Evolutionary conservation across 2,329 filamentous ascomycete species (phyloP).

Genomic region (Alternaria viburni): DNA sequence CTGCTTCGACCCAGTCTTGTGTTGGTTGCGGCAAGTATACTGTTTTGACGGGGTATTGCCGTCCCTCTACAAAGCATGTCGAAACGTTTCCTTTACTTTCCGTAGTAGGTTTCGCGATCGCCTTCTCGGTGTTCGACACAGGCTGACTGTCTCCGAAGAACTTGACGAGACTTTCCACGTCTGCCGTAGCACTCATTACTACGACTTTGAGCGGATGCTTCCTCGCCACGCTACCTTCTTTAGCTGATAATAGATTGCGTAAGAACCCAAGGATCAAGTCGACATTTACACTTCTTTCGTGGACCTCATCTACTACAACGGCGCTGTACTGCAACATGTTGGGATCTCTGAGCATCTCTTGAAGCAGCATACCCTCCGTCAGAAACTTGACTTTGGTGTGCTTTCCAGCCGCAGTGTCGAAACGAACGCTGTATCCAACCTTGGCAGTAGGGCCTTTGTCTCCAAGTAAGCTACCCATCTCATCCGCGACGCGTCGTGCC

Average conservation of each 20-base stretch:
- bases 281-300: slow-evolving; percentile 93
- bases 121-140: slow-evolving; percentile 11
- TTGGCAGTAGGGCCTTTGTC: slow-evolving; percentile 63
- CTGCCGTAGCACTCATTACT: slow-evolving; percentile 96
- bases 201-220: slow-evolving; percentile 77
- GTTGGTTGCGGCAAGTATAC: slow-evolving; percentile 76
- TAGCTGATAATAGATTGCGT: slow-evolving; percentile 72
- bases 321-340: slow-evolving; percentile 84
- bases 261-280: slow-evolving; percentile 90
- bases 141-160: slow-evolving; percentile 68
- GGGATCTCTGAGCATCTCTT: slow-evolving; percentile 89
- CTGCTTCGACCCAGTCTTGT: slow-evolving; percentile 79
- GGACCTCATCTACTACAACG: slow-evolving; percentile 93
- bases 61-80: slow-evolving; percentile 77
- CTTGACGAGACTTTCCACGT: slow-evolving; percentile 75
- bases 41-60: slow-evolving; percentile 83
- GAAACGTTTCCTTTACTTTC: slow-evolving; percentile 30
- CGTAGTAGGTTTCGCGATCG: slow-evolving; percentile 10
- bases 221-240: slow-evolving; percentile 70
- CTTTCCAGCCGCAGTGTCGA: slow-evolving; percentile 83
- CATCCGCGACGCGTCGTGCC: slow-evolving; percentile 84
- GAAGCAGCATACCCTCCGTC: slow-evolving; percentile 94
- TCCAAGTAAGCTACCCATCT: slow-evolving; percentile 72
- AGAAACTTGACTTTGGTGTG: slow-evolving; percentile 90
- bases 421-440: slow-evolving; percentile 94